Evolutionary conservation across 2,329 filamentous ascomycete species (phyloP).

Genomic region (Keithomyces neogunnii): DNA sequence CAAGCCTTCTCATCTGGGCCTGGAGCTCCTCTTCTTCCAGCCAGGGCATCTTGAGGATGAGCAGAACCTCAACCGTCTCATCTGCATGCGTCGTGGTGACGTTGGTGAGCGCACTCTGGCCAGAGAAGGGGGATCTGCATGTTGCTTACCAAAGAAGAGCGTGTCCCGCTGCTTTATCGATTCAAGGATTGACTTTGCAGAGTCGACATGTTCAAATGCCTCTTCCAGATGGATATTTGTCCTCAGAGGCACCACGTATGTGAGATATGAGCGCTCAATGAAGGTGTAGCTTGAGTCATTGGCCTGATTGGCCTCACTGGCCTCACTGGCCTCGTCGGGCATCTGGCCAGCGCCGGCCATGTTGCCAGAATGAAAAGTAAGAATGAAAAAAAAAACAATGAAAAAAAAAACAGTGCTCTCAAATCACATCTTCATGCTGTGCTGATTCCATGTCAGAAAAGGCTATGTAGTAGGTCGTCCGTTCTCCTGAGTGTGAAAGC

Average conservation of each 20-base stretch:
- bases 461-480: too few relatives aligned
- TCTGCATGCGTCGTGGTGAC: conserved; percentile 38
- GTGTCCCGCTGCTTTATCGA: conserved; percentile 53
- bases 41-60: conserved; percentile 58
- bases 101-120: conserved; percentile 17
- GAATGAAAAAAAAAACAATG: too few relatives aligned
- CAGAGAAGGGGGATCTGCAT: background rate
- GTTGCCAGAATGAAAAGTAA: background rate
- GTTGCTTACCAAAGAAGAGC: conserved; percentile 60
- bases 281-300: conserved; percentile 29
- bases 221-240: conserved; percentile 48
- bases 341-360: conserved; percentile 16
- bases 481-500: background rate
- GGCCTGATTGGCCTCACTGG: conserved; percentile 12
- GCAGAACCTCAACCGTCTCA: conserved; percentile 61
- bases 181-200: conserved; percentile 40
- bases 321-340: conserved; percentile 12
- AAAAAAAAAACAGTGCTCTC: too few relatives aligned
- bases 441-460: too few relatives aligned
- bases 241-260: conserved; percentile 50
- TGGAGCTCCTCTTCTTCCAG: conserved; percentile 48
- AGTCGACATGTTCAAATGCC: conserved; percentile 34
- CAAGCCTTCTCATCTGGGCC: conserved; percentile 52
- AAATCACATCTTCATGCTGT: too few relatives aligned
- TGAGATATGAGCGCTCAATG: conserved; percentile 49